A percentile compares a stretch with the other conserved stretches of the same genome.
Conservation (phyloP, 139 green algal species). For the Chlamydomonas urium region DNA sequence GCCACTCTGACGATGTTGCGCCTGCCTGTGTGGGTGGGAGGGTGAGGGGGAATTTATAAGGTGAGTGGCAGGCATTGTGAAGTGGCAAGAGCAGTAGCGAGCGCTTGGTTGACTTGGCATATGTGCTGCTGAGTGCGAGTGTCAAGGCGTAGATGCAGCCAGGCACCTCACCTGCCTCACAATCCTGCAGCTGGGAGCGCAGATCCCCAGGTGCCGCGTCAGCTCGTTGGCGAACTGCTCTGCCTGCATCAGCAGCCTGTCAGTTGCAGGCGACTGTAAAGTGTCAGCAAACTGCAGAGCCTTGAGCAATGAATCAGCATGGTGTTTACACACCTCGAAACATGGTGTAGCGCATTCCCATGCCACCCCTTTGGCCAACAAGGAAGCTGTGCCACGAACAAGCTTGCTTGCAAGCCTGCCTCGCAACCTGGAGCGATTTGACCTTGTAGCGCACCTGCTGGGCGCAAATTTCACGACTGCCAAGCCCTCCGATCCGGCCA, state of each 20-base stretch:
- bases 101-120: neutral
- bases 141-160: too few species aligned
- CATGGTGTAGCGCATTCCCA: neutral
- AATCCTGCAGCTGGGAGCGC: conserved; percentile 59
- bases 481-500: neutral
- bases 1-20: conserved; percentile 24
- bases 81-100: too few species aligned
- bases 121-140: neutral
- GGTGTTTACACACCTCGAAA: neutral
- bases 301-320: neutral
- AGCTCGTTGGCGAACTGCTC: conserved; percentile 84
- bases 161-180: conserved; percentile 53
- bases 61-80: too few species aligned
- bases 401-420: too few species aligned
- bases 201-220: conserved; percentile 65
- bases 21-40: conserved; percentile 13
- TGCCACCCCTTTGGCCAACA: neutral
- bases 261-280: neutral
- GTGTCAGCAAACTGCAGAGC: neutral
- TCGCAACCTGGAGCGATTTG: too few species aligned
- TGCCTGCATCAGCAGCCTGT: conserved; percentile 34
- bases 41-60: neutral
- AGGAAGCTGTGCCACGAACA: neutral
- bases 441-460: conserved; percentile 29
- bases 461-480: conserved; percentile 22